These are phyloP conservation scores for Reutealis trisperma DNA, from an alignment of 345 rosid species.

Conservation along the genomic window DNA sequence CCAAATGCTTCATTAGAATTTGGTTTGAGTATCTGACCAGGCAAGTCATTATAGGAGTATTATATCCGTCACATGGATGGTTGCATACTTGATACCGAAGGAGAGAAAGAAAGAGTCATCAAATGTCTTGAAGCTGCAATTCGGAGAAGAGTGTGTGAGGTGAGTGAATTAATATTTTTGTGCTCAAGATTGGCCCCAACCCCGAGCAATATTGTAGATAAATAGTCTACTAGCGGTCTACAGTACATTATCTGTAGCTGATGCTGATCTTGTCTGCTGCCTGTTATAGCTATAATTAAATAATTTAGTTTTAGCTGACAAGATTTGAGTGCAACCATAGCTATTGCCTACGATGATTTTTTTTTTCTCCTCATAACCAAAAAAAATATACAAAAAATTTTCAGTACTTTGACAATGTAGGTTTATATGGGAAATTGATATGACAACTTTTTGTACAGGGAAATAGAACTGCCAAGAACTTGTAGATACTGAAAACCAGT, in stretches of 20 bases:
- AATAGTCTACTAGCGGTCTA: too few relatives aligned
- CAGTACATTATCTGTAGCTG: neutral
- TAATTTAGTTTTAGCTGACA: neutral
- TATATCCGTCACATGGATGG: constrained; percentile 92
- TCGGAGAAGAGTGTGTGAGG: constrained; percentile 87
- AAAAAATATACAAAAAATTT: too few relatives aligned
- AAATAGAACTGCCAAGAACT: neutral
- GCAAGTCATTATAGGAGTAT: constrained; percentile 53
- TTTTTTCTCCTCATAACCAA: too few relatives aligned
- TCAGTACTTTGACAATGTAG: too few relatives aligned
- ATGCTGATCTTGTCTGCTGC: neutral
- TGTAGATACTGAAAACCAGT: neutral
- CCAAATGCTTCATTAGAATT: neutral
- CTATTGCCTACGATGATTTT: too few relatives aligned
- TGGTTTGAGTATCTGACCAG: neutral
- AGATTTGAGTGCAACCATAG: neutral
- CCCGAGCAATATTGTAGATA: too few relatives aligned
- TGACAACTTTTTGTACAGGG: too few relatives aligned
- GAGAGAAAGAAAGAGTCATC: constrained; percentile 80
- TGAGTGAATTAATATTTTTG: constrained; percentile 25
- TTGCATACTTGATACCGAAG: constrained; percentile 77
- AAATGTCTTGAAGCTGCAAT: constrained; percentile 94
- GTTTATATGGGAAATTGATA: too few relatives aligned
- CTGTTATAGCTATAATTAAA: neutral
- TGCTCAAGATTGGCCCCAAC: neutral